These are phyloP conservation scores for Fraxinus floribunda DNA, from an alignment of 305 asterid species.

Conservation along the genomic window DNA sequence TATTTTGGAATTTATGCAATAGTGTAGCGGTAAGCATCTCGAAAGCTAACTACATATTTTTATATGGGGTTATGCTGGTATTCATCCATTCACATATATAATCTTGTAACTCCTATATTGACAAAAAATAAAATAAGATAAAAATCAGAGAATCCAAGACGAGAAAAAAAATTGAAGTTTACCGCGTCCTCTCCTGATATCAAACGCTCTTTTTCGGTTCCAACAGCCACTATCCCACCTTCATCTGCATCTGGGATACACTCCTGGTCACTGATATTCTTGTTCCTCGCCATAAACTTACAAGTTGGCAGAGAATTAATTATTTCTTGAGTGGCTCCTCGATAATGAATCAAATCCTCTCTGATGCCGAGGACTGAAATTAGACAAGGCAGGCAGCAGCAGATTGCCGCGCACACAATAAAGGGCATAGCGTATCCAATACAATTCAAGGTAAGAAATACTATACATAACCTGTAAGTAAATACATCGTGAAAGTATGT, in stretches of 20 bases:
- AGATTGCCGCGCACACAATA: conserved; percentile 80
- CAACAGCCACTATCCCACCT: conserved; percentile 53
- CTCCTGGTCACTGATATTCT: conserved; percentile 41
- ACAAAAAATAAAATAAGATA: background rate
- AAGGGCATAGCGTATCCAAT: conserved; percentile 98
- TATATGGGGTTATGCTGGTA: background rate
- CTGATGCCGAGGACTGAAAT: conserved; percentile 81
- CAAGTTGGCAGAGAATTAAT: conserved; percentile 85
- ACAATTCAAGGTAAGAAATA: conserved; percentile 87
- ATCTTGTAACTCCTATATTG: background rate
- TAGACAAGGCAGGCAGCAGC: conserved; percentile 98
- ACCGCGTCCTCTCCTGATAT: conserved; percentile 59
- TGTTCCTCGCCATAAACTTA: conserved; percentile 68
- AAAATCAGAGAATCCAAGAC: background rate
- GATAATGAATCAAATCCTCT: conserved; percentile 70
- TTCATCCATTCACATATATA: background rate
- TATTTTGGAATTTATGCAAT: background rate
- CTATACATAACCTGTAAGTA: conserved; percentile 78
- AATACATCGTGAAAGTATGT: background rate
- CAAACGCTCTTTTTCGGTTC: conserved; percentile 52
- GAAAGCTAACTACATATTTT: background rate
- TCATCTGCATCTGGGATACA: conserved; percentile 33
- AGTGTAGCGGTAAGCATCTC: conserved; percentile 2
- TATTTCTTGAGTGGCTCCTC: conserved; percentile 89
- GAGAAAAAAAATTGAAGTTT: background rate